Percentiles rank a stretch among this genome's conserved stretches.
These are phyloP conservation scores for Luffa aegyptiaca DNA, from an alignment of 306 rosid genomes.

Conservation along the genomic window DNA sequence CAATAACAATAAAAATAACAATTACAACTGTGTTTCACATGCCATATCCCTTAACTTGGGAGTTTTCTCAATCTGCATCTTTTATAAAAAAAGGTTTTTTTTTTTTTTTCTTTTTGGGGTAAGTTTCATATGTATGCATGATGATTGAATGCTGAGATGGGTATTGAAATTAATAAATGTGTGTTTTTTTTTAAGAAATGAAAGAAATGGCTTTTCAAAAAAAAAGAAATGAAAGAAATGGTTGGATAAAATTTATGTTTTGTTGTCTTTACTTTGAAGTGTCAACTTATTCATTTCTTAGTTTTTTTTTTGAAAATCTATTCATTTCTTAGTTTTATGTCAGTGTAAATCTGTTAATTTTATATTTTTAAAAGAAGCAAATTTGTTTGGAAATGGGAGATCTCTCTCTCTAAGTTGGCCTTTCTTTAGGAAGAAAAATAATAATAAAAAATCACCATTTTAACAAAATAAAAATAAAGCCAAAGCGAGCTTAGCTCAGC, in stretches of 20 bases:
- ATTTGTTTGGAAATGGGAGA: no score
- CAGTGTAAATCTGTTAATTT: not conserved
- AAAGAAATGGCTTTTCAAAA: not conserved
- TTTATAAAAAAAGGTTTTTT: not conserved
- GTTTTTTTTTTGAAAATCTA: no score
- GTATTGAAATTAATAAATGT: not conserved
- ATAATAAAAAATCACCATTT: no score
- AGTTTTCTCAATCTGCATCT: not conserved
- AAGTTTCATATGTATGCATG: no score
- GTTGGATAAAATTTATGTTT: not conserved
- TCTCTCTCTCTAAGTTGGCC: not conserved
- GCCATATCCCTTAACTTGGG: not conserved
- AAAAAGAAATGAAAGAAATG: not conserved
- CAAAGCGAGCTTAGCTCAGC: no score
- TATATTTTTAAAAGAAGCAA: no score
- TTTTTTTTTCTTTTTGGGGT: not conserved
- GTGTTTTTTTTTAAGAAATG: not conserved
- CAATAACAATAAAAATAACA: not conserved
- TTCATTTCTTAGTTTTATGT: not conserved
- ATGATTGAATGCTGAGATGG: not conserved
- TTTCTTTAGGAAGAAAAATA: no score
- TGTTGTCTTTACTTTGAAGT: not conserved
- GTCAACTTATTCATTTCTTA: not conserved
- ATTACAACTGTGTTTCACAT: constrained; percentile 2
- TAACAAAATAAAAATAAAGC: no score